A percentile compares a stretch with the other conserved stretches of the same genome.
Conservation (phyloP, 73 alveolate genomes). For the Paramecium biaurelia region DNA sequence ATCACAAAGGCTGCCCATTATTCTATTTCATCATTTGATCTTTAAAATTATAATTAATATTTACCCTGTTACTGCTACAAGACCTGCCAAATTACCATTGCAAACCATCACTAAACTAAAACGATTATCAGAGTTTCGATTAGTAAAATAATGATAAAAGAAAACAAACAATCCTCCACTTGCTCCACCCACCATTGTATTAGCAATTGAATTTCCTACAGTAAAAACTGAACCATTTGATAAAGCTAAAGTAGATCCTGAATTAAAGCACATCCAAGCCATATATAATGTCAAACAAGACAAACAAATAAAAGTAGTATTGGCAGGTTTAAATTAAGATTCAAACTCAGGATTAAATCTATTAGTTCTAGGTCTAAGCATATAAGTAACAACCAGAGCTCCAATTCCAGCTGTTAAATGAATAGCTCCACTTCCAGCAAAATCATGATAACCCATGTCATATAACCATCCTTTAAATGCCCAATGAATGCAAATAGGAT, state of each 20-base stretch:
- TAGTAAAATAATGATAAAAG: conserved; percentile 19
- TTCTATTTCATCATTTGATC: conserved; percentile 50
- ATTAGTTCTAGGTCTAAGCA: conserved; percentile 15
- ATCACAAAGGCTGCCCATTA: conserved; percentile 41
- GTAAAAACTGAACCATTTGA: not conserved
- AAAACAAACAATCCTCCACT: conserved; percentile 27
- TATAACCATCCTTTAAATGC: conserved; percentile 36
- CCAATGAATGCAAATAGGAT: conserved; percentile 17
- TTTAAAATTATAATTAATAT: not conserved
- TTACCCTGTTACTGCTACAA: conserved; percentile 52
- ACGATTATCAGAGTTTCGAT: conserved; percentile 5
- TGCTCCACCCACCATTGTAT: conserved; percentile 47
- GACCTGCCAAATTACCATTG: conserved; percentile 47
- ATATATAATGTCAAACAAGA: conserved; percentile 33
- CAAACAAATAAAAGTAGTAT: not conserved
- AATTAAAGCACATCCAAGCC: conserved; percentile 60
- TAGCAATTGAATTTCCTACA: conserved; percentile 22
- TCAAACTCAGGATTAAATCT: not conserved
- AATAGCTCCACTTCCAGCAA: conserved; percentile 57
- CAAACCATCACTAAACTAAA: conserved; percentile 44
- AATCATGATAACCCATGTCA: conserved; percentile 49
- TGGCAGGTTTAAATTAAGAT: not conserved
- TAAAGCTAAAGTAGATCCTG: conserved; percentile 40
- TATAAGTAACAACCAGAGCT: not conserved
- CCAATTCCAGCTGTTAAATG: conserved; percentile 54